Conservation (phyloP, 176 grass and related monocot genomes). For the Oropetium thomaeum region DNA sequence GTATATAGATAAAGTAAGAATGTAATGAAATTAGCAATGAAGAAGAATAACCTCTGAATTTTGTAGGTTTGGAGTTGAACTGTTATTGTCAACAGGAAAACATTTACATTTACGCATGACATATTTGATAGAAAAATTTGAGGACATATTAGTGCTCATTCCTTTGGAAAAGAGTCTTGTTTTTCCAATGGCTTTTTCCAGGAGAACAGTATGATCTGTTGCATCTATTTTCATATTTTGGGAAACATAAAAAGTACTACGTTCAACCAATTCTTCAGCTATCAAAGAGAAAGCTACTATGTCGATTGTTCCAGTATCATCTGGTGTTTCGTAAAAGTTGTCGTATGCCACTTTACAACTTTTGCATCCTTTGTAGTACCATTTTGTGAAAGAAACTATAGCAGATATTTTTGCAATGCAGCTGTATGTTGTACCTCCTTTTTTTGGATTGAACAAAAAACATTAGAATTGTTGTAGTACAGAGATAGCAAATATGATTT, state of each 20-base stretch:
- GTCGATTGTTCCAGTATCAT: not conserved
- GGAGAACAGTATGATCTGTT: not conserved
- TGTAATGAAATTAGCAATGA: too few relatives aligned
- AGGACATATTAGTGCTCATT: not conserved
- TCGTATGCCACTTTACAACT: not conserved
- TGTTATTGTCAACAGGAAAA: not conserved
- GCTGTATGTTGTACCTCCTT: not conserved
- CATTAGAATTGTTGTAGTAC: not conserved
- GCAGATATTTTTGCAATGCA: not conserved
- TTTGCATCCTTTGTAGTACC: not conserved
- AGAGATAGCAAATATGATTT: too few relatives aligned
- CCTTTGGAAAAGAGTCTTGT: not conserved
- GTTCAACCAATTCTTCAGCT: not conserved
- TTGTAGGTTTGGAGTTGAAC: not conserved
- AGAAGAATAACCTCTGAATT: too few relatives aligned
- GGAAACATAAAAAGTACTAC: not conserved
- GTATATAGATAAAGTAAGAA: too few relatives aligned
- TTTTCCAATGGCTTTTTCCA: not conserved
- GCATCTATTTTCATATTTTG: conserved; percentile 14
- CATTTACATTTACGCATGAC: not conserved
- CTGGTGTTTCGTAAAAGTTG: not conserved
- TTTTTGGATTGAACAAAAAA: not conserved
- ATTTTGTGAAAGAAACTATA: not conserved
- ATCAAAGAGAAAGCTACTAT: not conserved
- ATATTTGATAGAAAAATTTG: conserved; percentile 3